Percentiles rank a stretch among this genome's conserved stretches.
Conservation (phyloP, 192 early-diverging fungal species). For the Coemansia sp. region DNA sequence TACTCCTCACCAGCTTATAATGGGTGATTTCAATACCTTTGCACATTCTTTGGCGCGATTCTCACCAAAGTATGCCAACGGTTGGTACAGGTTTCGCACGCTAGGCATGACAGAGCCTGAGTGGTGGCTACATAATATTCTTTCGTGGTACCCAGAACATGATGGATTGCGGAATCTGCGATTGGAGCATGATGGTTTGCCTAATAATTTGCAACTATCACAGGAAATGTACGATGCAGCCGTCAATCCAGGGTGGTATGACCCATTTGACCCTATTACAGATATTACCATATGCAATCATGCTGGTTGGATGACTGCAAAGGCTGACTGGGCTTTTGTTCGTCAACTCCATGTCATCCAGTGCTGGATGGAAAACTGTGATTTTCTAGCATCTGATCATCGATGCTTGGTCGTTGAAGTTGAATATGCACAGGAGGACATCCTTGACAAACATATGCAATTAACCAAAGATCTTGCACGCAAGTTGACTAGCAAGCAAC, state of each 20-base stretch:
- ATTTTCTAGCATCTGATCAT: slow-evolving; percentile 69
- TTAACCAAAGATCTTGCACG: slow-evolving; percentile 18
- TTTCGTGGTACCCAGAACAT: slow-evolving; percentile 44
- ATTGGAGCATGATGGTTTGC: slow-evolving; percentile 17
- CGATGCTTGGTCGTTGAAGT: slow-evolving; percentile 64
- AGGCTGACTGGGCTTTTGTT: slow-evolving; percentile 73
- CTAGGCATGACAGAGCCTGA: slow-evolving; percentile 65
- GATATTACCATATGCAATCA: slow-evolving; percentile 70
- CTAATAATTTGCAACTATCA: slow-evolving; percentile 22
- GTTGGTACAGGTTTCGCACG: slow-evolving; percentile 64
- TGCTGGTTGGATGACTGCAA: slow-evolving; percentile 65
- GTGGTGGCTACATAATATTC: slow-evolving; percentile 68
- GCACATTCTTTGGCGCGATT: slow-evolving; percentile 73
- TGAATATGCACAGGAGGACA: slow-evolving; percentile 37
- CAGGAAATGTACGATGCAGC: slow-evolving; percentile 50
- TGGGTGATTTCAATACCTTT: slow-evolving; percentile 79
- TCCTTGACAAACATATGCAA: slow-evolving; percentile 29
- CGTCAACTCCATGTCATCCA: slow-evolving; percentile 55
- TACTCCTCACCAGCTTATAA: slow-evolving; percentile 68
- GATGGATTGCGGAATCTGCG: slow-evolving; percentile 34
- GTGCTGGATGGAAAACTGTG: slow-evolving; percentile 61
- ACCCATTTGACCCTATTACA: slow-evolving; percentile 62
- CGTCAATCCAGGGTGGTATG: slow-evolving; percentile 73
- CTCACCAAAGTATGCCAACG: slow-evolving; percentile 61
- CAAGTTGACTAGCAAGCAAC: slow-evolving; percentile 21